phyloP scores from a whole-genome alignment of 179 eudicot genomes.

The Beta corolliflora region DNA sequence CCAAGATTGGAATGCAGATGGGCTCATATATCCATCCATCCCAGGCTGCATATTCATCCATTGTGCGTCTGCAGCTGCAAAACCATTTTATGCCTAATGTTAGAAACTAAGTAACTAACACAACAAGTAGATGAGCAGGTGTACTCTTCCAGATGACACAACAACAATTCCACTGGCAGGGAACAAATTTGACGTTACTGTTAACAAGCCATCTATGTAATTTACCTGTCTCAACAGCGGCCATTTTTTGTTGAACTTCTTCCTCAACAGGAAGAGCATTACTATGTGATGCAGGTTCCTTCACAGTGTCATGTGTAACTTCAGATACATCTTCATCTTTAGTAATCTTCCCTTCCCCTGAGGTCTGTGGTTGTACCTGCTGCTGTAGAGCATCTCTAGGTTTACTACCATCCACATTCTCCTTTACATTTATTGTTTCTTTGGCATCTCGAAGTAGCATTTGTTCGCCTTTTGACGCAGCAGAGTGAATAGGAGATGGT shows the following conservation, averaged over 20 bases:
- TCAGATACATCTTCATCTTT: constrained; percentile 59
- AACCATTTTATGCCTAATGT: neutral
- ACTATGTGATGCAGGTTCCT: constrained; percentile 67
- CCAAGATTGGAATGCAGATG: constrained; percentile 61
- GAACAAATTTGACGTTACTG: neutral
- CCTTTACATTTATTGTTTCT: constrained; percentile 40
- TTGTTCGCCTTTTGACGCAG: constrained; percentile 66
- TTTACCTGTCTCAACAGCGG: constrained; percentile 70
- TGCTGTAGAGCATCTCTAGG: constrained; percentile 32
- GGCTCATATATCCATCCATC: constrained; percentile 68
- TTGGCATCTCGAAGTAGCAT: constrained; percentile 36
- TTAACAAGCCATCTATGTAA: neutral
- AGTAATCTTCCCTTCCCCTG: constrained; percentile 33
- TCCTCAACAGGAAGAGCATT: constrained; percentile 60
- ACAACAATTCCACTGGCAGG: neutral
- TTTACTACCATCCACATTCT: constrained; percentile 33
- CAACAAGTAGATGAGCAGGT: neutral
- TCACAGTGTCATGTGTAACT: constrained; percentile 65
- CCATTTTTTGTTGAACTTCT: constrained; percentile 74
- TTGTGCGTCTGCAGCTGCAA: constrained; percentile 79
- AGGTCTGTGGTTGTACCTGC: constrained; percentile 31
- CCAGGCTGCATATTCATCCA: constrained; percentile 78
- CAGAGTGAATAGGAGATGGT: constrained; percentile 80
- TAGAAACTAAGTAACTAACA: neutral
- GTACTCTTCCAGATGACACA: neutral